Evolutionary conservation across 2,329 filamentous ascomycete species (phyloP).

Genomic region (Colletotrichum tropicicola): DNA sequence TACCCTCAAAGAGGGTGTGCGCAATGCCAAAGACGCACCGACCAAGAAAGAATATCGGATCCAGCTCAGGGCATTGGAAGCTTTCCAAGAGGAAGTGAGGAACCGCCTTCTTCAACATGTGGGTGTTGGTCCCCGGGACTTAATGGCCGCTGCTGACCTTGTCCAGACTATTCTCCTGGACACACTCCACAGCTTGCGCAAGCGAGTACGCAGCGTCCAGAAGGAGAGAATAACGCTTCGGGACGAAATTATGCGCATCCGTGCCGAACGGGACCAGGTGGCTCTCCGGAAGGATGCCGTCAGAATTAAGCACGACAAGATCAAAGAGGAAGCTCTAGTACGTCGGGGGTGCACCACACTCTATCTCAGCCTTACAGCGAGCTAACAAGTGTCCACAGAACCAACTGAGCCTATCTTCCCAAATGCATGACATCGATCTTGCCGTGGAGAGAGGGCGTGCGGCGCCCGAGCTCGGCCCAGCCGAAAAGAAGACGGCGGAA

Average conservation of each 20-base stretch:
- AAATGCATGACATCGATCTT: slow-evolving; percentile 70
- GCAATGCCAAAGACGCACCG: slow-evolving; percentile 50
- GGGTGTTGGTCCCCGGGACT: slow-evolving; percentile 40
- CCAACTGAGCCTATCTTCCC: slow-evolving; percentile 62
- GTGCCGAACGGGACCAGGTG: slow-evolving; percentile 68
- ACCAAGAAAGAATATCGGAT: slow-evolving; percentile 63
- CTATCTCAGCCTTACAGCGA: slow-evolving; percentile 1
- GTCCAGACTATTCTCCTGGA: slow-evolving; percentile 66
- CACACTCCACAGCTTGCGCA: slow-evolving; percentile 64
- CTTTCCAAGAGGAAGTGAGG: slow-evolving; percentile 66
- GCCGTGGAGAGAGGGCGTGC: slow-evolving; percentile 61
- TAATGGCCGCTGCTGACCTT: slow-evolving; percentile 20
- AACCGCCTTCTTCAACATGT: slow-evolving; percentile 67
- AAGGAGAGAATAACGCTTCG: slow-evolving; percentile 65
- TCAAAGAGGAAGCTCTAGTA: slow-evolving; percentile 61
- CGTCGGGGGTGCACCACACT: slow-evolving; percentile 35
- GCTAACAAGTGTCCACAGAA: slow-evolving; percentile 40
- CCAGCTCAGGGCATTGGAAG: slow-evolving; percentile 65
- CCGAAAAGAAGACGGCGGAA: slow-evolving; percentile 58
- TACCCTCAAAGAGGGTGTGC: slow-evolving; percentile 51
- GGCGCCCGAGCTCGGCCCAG: slow-evolving; percentile 54
- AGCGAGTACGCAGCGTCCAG: slow-evolving; percentile 65
- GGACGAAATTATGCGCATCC: slow-evolving; percentile 67
- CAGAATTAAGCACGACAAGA: slow-evolving; percentile 66
- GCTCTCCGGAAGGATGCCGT: slow-evolving; percentile 70